Evolutionary conservation across 163 green algal species (phyloP).

Genomic region (Botryococcus braunii): DNA sequence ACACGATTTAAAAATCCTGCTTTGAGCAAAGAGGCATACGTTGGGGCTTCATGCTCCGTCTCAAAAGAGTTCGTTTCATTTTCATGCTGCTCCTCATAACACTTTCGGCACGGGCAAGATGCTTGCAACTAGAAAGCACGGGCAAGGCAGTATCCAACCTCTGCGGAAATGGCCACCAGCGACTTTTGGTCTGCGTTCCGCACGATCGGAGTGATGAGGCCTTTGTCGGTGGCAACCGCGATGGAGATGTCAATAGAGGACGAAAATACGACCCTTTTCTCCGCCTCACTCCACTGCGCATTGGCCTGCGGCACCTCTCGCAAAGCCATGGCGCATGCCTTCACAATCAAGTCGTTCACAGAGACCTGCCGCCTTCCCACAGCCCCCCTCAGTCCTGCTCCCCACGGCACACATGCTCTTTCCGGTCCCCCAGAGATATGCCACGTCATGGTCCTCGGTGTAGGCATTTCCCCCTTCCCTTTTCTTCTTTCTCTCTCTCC

Average conservation of each 20-base stretch:
- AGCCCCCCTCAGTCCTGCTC: neutral
- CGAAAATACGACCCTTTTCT: slow-evolving; percentile 12
- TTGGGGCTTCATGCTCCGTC: no score
- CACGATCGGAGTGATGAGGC: slow-evolving; percentile 94
- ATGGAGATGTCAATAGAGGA: slow-evolving; percentile 68
- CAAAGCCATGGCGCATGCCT: slow-evolving; percentile 62
- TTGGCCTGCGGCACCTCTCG: slow-evolving; percentile 66
- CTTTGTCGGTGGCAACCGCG: slow-evolving; percentile 75
- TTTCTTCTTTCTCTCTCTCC: no score
- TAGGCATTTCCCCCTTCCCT: no score
- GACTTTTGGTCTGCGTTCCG: slow-evolving; percentile 66
- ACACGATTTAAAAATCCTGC: no score
- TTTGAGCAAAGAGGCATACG: no score
- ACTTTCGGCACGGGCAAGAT: no score
- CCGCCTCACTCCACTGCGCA: slow-evolving; percentile 44
- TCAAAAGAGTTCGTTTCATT: no score
- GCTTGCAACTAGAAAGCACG: no score
- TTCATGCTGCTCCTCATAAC: no score
- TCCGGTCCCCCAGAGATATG: no score
- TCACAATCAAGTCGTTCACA: slow-evolving; percentile 86
- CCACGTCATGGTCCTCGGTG: no score
- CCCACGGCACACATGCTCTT: neutral
- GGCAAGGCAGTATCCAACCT: no score
- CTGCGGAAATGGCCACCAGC: slow-evolving; percentile 46
- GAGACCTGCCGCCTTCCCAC: slow-evolving; percentile 45